These are phyloP conservation scores for Dichotomopilus funicola DNA, from an alignment of 2,329 filamentous ascomycete genomes.

Conservation along the genomic window DNA sequence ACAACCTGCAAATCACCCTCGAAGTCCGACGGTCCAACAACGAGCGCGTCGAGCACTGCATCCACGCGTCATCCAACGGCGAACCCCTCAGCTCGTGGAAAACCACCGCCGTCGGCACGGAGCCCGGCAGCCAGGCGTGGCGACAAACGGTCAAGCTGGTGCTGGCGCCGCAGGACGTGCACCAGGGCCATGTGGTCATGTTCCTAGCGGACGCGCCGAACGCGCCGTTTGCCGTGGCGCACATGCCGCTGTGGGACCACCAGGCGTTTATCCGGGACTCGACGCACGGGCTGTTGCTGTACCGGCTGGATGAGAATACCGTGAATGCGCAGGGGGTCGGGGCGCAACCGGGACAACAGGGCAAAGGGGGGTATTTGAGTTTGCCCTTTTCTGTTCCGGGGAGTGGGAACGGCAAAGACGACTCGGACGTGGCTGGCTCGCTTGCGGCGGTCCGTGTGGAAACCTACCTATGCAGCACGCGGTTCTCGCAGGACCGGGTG, in stretches of 20 bases:
- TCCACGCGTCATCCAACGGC: constrained; percentile 78
- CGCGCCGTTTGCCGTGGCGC: constrained; percentile 82
- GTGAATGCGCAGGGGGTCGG: constrained; percentile 38
- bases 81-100: constrained; percentile 78
- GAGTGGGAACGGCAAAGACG: constrained; percentile 49
- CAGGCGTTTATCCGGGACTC: constrained; percentile 87
- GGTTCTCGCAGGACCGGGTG: constrained; percentile 85
- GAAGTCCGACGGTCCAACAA: constrained; percentile 78
- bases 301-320: constrained; percentile 88
- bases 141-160: constrained; percentile 79
- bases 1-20: constrained; percentile 78
- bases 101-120: constrained; percentile 59
- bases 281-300: constrained; percentile 70
- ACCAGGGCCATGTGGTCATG: constrained; percentile 79
- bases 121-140: constrained; percentile 71
- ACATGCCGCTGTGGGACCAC: constrained; percentile 90
- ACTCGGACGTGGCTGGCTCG: constrained; percentile 70
- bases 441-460: constrained; percentile 72
- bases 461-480: constrained; percentile 89
- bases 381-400: constrained; percentile 70
- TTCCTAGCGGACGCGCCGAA: constrained; percentile 80
- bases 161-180: constrained; percentile 72
- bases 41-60: constrained; percentile 79
- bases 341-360: constrained; percentile 52
- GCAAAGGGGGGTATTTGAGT: constrained; percentile 79